phyloP scores from a whole-genome alignment of 495 filamentous ascomycete species.

The Massariosphaeria phaeospora region DNA sequence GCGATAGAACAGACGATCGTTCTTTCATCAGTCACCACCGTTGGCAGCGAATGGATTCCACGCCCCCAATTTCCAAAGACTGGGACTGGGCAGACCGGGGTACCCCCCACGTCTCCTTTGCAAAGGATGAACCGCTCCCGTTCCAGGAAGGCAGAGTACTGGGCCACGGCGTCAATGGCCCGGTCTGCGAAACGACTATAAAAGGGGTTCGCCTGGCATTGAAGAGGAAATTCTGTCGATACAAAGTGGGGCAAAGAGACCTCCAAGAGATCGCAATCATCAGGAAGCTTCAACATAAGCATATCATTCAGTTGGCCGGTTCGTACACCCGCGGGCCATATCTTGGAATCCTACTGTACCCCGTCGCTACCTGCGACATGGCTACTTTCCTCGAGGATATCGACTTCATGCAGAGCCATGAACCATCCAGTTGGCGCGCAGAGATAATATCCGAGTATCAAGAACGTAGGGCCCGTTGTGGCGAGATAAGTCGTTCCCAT shows the following conservation, averaged over 20 bases:
- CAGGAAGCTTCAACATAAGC: conserved; percentile 24
- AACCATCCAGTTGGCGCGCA: no score
- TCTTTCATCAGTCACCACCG: no score
- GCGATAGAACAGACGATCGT: no score
- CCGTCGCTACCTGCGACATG: conserved; percentile 28
- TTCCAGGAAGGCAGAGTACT: conserved; percentile 28
- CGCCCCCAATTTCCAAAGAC: no score
- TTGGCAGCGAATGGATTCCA: no score
- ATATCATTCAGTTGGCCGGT: conserved; percentile 25
- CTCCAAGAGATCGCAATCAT: conserved; percentile 26
- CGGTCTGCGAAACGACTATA: conserved; percentile 26
- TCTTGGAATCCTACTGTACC: conserved; percentile 25
- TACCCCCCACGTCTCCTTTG: conserved; percentile 28
- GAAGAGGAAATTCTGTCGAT: conserved; percentile 24
- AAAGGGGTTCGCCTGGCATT: conserved; percentile 21
- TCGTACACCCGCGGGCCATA: conserved; percentile 28
- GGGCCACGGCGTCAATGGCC: conserved; percentile 26
- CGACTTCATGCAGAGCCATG: no score
- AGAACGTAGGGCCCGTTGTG: no score
- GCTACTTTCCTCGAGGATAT: conserved; percentile 27
- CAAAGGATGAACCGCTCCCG: conserved; percentile 13
- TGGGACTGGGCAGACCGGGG: conserved; percentile 26
- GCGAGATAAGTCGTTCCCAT: no score
- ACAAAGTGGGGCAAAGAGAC: conserved; percentile 17
- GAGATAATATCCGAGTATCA: no score